A percentile compares a stretch with the other conserved stretches of the same genome.
phyloP scores from a whole-genome alignment of 73 alveolate genomes.

The Tetrahymena borealis region DNA sequence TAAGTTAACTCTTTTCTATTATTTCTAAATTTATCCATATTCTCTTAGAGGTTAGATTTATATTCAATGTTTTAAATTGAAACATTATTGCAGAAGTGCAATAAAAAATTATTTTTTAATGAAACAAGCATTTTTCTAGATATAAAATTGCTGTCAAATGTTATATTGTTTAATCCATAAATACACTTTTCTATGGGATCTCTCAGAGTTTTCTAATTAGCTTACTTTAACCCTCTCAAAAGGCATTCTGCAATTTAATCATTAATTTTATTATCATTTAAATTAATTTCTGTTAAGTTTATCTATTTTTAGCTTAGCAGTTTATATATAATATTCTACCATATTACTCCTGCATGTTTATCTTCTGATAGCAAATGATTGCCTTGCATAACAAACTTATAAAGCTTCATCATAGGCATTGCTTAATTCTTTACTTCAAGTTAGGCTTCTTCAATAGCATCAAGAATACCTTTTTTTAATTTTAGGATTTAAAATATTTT shows the following conservation, averaged over 20 bases:
- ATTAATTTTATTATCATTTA: background rate
- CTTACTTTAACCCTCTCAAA: background rate
- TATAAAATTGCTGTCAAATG: background rate
- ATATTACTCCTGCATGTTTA: background rate
- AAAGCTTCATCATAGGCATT: background rate
- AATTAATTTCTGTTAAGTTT: background rate
- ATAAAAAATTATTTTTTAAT: background rate
- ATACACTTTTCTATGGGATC: background rate
- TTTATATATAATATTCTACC: background rate
- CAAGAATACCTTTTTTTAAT: background rate
- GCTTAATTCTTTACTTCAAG: background rate
- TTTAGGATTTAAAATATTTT: background rate
- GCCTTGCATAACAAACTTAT: background rate
- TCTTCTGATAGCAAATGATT: background rate
- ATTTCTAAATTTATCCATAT: background rate
- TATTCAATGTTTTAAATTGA: background rate
- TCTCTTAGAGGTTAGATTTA: background rate
- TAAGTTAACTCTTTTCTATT: background rate
- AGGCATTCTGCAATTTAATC: background rate
- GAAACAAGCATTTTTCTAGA: background rate
- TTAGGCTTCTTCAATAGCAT: background rate
- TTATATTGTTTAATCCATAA: background rate
- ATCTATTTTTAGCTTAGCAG: background rate
- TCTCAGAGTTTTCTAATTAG: background rate
- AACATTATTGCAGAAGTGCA: background rate